These are phyloP conservation scores for Tricholoma sp. DNA, from an alignment of 768 basidiomycete genomes.

Conservation along the genomic window DNA sequence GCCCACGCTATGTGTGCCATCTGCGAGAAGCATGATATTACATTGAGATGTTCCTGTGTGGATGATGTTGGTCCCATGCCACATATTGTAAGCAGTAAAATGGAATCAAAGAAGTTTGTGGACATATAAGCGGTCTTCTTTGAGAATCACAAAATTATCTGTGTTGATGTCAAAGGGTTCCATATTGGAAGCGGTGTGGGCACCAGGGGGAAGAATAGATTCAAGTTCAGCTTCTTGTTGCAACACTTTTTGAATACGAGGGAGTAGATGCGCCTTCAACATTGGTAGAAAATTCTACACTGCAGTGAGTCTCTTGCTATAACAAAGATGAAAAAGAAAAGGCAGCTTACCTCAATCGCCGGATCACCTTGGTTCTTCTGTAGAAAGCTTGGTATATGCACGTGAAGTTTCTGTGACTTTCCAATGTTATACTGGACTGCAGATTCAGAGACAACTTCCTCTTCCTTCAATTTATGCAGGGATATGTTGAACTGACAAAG, in stretches of 20 bases:
- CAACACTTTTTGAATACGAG: constrained; percentile 9
- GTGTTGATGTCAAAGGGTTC: no score
- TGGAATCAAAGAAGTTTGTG: constrained; percentile 7
- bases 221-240: constrained; percentile 11
- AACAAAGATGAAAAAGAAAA: neutral
- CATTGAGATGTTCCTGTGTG: neutral
- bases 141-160: constrained; percentile 5
- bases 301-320: neutral
- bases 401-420: no score
- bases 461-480: neutral
- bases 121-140: constrained; percentile 13
- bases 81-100: constrained; percentile 20
- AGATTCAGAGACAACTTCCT: neutral
- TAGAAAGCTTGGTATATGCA: constrained; percentile 3
- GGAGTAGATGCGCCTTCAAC: constrained; percentile 7
- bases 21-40: neutral
- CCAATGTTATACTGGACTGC: neutral
- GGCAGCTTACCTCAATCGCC: constrained; percentile 8
- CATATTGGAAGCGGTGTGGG: constrained; percentile 15
- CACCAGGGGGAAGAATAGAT: constrained; percentile 9
- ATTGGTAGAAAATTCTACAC: constrained; percentile 13
- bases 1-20: neutral
- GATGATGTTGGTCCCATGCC: neutral
- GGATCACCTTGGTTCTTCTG: constrained; percentile 15
- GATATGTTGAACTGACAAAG: neutral